Conservation (phyloP, 306 rosid genomes). For the Carpinus viminea region DNA sequence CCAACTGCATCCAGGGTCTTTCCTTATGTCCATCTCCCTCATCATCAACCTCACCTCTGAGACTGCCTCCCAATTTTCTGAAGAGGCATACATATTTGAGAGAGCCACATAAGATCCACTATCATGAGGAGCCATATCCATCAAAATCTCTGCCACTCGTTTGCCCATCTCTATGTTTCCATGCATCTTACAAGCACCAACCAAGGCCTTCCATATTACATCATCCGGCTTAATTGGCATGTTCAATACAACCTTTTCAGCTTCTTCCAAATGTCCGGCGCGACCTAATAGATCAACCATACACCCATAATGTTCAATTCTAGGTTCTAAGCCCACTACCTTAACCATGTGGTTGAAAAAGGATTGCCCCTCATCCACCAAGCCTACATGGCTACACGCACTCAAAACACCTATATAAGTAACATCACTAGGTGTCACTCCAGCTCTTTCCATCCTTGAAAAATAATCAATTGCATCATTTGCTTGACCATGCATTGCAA, state of each 20-base stretch:
- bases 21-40: conserved; percentile 67
- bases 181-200: conserved; percentile 74
- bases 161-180: conserved; percentile 59
- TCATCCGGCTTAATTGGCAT: conserved; percentile 69
- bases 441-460: conserved; percentile 49
- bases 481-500: conserved; percentile 74
- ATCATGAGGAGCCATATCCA: conserved; percentile 65
- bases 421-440: conserved; percentile 67
- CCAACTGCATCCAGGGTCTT: conserved; percentile 89
- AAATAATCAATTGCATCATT: conserved; percentile 45
- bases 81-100: conserved; percentile 69
- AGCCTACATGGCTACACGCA: conserved; percentile 83
- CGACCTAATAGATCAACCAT: conserved; percentile 80
- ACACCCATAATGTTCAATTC: conserved; percentile 79
- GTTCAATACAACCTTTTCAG: conserved; percentile 57
- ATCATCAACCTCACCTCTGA: conserved; percentile 68
- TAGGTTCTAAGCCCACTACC: conserved; percentile 50
- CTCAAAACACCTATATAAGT: conserved; percentile 58
- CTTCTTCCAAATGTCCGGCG: conserved; percentile 71
- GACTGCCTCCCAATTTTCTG: conserved; percentile 71
- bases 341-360: conserved; percentile 63
- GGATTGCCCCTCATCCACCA: conserved; percentile 56
- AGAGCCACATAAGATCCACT: conserved; percentile 86
- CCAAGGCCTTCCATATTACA: conserved; percentile 85
- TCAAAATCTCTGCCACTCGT: conserved; percentile 50